phyloP scores from a whole-genome alignment of 2,329 filamentous ascomycete genomes.

The Dactylellina leptospora region DNA sequence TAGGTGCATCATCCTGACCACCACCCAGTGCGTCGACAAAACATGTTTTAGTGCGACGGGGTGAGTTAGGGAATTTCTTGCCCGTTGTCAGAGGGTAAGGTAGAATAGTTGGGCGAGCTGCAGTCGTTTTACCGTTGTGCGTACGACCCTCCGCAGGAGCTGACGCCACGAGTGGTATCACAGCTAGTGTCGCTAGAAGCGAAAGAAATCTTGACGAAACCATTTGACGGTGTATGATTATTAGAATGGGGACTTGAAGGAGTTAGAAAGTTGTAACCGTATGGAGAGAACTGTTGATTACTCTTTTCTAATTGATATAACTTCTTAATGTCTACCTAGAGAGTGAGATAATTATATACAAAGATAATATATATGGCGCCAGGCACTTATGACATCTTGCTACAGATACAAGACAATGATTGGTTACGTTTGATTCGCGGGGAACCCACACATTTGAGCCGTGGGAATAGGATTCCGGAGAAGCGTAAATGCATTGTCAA shows the following conservation, averaged over 20 bases:
- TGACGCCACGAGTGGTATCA: neutral
- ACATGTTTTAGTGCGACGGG: conserved; percentile 6
- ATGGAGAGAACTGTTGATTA: neutral
- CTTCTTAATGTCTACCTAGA: neutral
- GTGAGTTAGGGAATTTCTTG: conserved; percentile 4
- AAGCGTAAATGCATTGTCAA: neutral
- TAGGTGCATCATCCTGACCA: conserved; percentile 63
- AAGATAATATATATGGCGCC: neutral
- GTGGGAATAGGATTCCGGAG: neutral
- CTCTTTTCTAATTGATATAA: neutral
- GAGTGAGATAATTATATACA: no score
- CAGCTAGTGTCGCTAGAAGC: neutral
- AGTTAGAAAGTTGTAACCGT: neutral
- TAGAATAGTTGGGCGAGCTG: neutral
- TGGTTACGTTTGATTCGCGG: neutral
- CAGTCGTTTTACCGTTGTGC: conserved; percentile 7
- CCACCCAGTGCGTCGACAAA: conserved; percentile 5
- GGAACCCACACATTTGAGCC: neutral
- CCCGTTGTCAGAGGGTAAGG: conserved; percentile 2
- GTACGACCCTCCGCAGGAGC: neutral
- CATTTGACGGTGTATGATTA: neutral
- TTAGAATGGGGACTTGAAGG: neutral
- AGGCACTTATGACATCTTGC: neutral
- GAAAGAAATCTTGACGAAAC: neutral
- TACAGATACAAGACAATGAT: neutral